These are phyloP conservation scores for Gryganskiella cystojenkinii DNA, from an alignment of 192 early-diverging fungal species.

Conservation along the genomic window DNA sequence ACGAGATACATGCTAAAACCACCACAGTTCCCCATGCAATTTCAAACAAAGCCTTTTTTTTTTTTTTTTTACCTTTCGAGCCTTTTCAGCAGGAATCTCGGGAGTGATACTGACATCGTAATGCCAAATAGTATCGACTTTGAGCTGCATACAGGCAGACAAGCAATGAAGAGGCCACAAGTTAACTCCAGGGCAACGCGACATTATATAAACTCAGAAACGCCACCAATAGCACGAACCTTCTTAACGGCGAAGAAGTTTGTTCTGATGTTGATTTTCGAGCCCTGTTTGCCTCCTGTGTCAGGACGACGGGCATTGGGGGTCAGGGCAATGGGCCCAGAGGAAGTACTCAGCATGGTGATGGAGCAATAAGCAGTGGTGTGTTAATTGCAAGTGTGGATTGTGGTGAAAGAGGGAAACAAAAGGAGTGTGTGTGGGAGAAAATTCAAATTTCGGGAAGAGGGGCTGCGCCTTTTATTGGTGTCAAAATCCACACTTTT, in stretches of 20 bases:
- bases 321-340: conserved; percentile 24
- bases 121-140: conserved; percentile 42
- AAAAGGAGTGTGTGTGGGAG: not conserved
- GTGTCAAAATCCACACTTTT: conserved; percentile 22
- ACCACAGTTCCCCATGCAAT: not conserved
- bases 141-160: conserved; percentile 1
- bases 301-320: conserved; percentile 53
- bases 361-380: not conserved
- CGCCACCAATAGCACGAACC: conserved; percentile 4
- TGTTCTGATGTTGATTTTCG: conserved; percentile 51
- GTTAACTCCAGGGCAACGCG: not conserved
- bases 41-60: not conserved
- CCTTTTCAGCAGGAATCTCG: conserved; percentile 31
- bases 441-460: not conserved
- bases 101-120: conserved; percentile 44
- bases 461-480: too few species aligned
- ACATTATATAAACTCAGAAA: not conserved
- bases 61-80: conserved; percentile 17
- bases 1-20: too few species aligned
- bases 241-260: conserved; percentile 84
- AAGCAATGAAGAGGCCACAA: not conserved
- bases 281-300: conserved; percentile 56
- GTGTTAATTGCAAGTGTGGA: not conserved
- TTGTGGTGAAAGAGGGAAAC: not conserved
- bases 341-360: not conserved